Percentiles rank a stretch among this genome's conserved stretches.
phyloP scores from a whole-genome alignment of 257 asterid species.

The Mentha longifolia region DNA sequence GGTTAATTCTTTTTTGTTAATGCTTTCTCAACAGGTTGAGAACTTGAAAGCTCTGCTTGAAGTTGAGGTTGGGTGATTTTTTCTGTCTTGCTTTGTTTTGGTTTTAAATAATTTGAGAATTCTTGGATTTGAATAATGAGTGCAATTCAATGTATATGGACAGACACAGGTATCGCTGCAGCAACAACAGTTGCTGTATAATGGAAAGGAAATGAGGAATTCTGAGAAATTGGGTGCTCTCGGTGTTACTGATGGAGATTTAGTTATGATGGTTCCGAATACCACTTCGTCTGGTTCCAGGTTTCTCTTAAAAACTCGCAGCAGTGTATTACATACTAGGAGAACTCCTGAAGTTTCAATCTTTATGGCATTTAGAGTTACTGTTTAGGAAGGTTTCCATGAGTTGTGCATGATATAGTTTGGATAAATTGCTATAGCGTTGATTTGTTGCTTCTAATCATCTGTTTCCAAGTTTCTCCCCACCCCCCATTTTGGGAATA shows the following conservation, averaged over 20 bases:
- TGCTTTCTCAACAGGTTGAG: constrained; percentile 68
- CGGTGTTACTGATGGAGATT: constrained; percentile 87
- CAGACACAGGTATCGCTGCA: constrained; percentile 84
- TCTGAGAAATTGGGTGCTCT: constrained; percentile 72
- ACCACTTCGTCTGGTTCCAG: constrained; percentile 54
- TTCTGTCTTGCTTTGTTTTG: background rate
- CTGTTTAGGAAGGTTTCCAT: constrained; percentile 1
- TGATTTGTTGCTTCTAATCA: background rate
- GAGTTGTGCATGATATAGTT: constrained; percentile 8
- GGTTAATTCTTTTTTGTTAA: background rate
- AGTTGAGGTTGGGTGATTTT: constrained; percentile 74
- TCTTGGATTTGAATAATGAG: constrained; percentile 15
- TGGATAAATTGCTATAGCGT: constrained; percentile 23
- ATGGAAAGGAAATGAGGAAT: constrained; percentile 85
- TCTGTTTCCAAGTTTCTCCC: background rate
- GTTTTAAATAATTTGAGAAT: background rate
- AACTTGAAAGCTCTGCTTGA: constrained; percentile 95
- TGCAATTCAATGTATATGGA: constrained; percentile 36
- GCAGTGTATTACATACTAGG: background rate
- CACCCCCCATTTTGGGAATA: background rate
- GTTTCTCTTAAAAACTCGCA: constrained; percentile 40
- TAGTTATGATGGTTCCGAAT: constrained; percentile 81
- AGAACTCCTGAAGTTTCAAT: background rate
- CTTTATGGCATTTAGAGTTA: background rate
- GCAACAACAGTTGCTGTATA: constrained; percentile 84